These are phyloP conservation scores for Ehretia macrophylla DNA, from an alignment of 257 asterid genomes.

Conservation along the genomic window DNA sequence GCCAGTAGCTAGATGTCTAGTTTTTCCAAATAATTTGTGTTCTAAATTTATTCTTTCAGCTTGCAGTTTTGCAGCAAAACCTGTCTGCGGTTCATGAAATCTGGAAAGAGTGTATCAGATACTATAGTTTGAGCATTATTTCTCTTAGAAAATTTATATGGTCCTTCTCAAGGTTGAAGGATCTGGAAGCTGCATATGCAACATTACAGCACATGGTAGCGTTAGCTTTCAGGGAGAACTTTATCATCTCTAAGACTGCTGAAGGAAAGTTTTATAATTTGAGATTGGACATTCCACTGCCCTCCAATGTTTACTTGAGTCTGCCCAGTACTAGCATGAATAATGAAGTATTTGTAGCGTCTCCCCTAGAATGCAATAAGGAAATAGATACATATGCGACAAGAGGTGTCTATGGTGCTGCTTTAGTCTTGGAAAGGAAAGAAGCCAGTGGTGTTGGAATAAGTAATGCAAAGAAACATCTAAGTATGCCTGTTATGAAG, in stretches of 20 bases:
- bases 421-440: conserved; percentile 19
- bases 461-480: conserved; percentile 30
- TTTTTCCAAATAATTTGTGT: not conserved
- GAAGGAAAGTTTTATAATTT: conserved; percentile 43
- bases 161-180: conserved; percentile 68
- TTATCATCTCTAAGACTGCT: conserved; percentile 32
- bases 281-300: conserved; percentile 67
- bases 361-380: conserved; percentile 20
- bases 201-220: conserved; percentile 70
- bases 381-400: conserved; percentile 10
- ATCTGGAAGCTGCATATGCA: conserved; percentile 64
- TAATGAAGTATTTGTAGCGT: conserved; percentile 17
- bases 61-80: conserved; percentile 78
- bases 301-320: conserved; percentile 29
- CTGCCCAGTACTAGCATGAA: conserved; percentile 19
- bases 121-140: conserved; percentile 44
- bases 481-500: conserved; percentile 36
- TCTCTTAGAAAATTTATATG: conserved; percentile 62
- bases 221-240: conserved; percentile 33
- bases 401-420: conserved; percentile 13
- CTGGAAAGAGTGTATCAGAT: conserved; percentile 68
- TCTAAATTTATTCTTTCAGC: conserved; percentile 55
- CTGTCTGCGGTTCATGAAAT: conserved; percentile 58
- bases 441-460: conserved; percentile 14
- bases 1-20: not conserved